Evolutionary conservation across 805 yeast genomes (phyloP).

Genomic region (Hermanozyma aechmeae): DNA sequence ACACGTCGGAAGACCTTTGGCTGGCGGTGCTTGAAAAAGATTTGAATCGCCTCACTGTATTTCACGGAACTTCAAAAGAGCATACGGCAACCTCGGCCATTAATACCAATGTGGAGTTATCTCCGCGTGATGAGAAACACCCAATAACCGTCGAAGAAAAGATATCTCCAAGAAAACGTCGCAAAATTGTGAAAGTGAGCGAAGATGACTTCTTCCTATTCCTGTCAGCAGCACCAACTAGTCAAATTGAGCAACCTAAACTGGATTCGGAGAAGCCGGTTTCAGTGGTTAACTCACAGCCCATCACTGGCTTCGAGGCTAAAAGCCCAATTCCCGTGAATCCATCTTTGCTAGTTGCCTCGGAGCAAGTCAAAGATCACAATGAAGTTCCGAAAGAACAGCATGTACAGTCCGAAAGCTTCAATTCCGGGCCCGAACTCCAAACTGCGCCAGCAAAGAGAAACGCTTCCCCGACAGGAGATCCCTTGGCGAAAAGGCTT

Average conservation of each 20-base stretch:
- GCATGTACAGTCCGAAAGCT: neutral
- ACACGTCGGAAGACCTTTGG: slow-evolving; percentile 6
- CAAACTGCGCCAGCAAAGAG: neutral
- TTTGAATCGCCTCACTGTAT: neutral
- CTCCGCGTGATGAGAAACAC: neutral
- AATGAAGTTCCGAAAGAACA: neutral
- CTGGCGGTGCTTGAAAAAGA: slow-evolving; percentile 4
- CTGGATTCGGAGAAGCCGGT: neutral
- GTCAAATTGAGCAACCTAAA: neutral
- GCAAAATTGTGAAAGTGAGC: slow-evolving; percentile 22
- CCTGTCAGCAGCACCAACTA: slow-evolving; percentile 1
- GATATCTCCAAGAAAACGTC: slow-evolving; percentile 15
- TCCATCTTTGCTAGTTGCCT: too few relatives aligned
- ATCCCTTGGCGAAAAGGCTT: neutral
- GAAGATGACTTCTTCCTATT: slow-evolving; percentile 28
- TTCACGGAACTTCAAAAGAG: neutral
- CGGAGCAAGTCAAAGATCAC: too few relatives aligned
- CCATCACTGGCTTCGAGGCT: neutral
- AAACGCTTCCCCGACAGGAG: neutral
- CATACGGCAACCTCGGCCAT: too few relatives aligned
- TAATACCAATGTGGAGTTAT: too few relatives aligned
- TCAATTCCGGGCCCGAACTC: neutral
- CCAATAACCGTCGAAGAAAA: neutral
- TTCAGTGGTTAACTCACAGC: neutral
- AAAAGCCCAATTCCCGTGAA: neutral